Evolutionary conservation across 2,329 filamentous ascomycete species (phyloP), one percentile per base, ranked within the genome.

Genomic region (Berkeleyomyces basicola): DNA sequence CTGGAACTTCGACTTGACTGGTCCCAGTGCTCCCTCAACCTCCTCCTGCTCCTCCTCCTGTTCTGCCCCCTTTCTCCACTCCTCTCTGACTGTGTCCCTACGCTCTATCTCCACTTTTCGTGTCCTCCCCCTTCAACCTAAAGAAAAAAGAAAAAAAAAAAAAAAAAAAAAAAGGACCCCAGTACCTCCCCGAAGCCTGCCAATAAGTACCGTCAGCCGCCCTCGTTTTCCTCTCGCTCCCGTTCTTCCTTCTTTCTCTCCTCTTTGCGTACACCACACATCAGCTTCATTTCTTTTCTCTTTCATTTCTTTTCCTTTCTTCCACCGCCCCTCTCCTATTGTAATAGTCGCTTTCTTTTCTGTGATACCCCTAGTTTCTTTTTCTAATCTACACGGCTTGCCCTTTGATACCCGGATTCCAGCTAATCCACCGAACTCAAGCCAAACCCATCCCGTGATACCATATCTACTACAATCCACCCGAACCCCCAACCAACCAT

Each of bases 301-400:
- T 69, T 69, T 70, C 72, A 73, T 73, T 74, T 71, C 72, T 73
- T 74, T 75, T 72, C 70, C 74, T 76, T 75, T 78, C 77, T 79
- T 80, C 79, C 77, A 77, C 77, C 72, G 67, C 68, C 68, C 68
- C 68, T 68, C 68, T 66, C 66, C 67, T 72, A 67, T 68, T 71
- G 72, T 74, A 73, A 74, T 67, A 70, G 67, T 67, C 69, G 69
- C 70, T 71, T 74, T 73, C 58, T 63, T 63, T 66, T 64, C 62
- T 71, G 70, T 72, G 70, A 74, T 71, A 72, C 70, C 72, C 70
- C 69, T 68, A 66, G 46, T 63, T 65, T 51, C 23, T 23, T 64
- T 63, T 64, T 63, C 61, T 63, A 64, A 64, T 64, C 61, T 61
- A 62, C 57, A 62, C 61, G 58, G 63, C 63, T 64, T 64, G 44